These are phyloP conservation scores for Puccinia coronata DNA, from an alignment of 1,284 basidiomycete species.

Conservation along the genomic window DNA sequence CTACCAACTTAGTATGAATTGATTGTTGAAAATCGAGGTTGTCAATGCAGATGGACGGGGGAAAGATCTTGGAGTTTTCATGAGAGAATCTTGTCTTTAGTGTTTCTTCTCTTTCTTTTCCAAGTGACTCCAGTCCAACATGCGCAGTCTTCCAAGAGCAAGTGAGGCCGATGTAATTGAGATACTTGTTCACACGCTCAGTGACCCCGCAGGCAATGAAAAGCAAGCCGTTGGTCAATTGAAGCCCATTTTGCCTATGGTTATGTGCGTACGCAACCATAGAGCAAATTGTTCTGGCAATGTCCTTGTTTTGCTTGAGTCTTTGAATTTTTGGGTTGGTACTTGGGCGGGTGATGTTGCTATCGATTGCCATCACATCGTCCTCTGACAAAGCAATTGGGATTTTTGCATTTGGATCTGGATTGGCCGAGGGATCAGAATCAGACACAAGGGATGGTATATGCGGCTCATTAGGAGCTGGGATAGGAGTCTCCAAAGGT, in stretches of 20 bases:
- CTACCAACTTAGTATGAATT: slow-evolving; percentile 16
- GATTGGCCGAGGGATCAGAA: too few species aligned
- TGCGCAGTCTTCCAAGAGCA: slow-evolving; percentile 13
- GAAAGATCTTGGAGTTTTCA: not conserved
- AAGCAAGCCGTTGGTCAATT: slow-evolving; percentile 2
- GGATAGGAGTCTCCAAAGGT: too few species aligned
- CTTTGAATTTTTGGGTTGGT: too few species aligned
- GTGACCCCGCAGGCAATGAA: slow-evolving; percentile 22
- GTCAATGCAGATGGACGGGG: slow-evolving; percentile 17
- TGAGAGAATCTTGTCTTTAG: not conserved
- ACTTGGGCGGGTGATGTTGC: too few species aligned
- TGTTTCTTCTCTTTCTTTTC: not conserved
- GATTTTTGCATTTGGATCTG: too few species aligned
- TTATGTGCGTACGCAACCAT: slow-evolving; percentile 23
- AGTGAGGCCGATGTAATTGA: slow-evolving; percentile 18
- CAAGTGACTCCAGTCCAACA: slow-evolving; percentile 3
- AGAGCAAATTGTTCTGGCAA: slow-evolving; percentile 15
- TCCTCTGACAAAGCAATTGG: too few species aligned
- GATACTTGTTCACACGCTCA: not conserved
- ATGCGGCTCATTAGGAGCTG: too few species aligned
- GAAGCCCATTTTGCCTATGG: not conserved
- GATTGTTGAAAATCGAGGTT: slow-evolving; percentile 30
- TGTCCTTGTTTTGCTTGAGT: too few species aligned
- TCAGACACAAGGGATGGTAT: too few species aligned
- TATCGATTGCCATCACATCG: too few species aligned